Evolutionary conservation across 257 asterid species (phyloP), one percentile per base, ranked within the genome.

Genomic region (Fraxinus cuspidata): DNA sequence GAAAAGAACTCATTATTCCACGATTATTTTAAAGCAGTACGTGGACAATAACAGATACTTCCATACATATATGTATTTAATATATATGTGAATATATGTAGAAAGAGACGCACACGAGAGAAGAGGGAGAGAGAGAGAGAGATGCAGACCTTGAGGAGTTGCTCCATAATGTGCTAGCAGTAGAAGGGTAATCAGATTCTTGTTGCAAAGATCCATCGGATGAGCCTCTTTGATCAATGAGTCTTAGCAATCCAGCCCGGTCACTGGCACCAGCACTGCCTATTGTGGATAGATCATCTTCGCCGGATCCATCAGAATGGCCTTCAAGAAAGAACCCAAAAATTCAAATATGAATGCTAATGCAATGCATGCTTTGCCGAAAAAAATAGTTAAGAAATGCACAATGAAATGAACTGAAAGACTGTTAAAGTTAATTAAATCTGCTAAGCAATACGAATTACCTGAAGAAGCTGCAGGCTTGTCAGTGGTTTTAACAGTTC

Each of bases 391-490:
- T n/a, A n/a, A n/a, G n/a, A 32, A 37, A 65, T 47, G 21, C n/a
- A 47, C 21, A 47, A 47, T 16, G 58, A 47, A 47, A 47, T 47
- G 53, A 47, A 47, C 56, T 15, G n/a, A 13, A n/a, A 47, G n/a
- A 47, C 56, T 47, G 56, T 15, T 47, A 64, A 68, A 49, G 40
- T 32, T 68, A 63, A 75, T 35, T 70, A 80, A 34, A 38, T 72
- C 80, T 73, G 68, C 27, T 53, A 56, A 76, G 75, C 83, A 84
- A 79, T 73, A 79, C 73, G 81, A 76, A 74, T 82, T 88, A 94
- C 98, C 98, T 86, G 98, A 92, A 81, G 98, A 94, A 85, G 88
- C 97, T 70, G 98, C 96, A 47, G 97, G 94, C 75, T 88, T 92
- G 91, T 92, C 98, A 79, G 98, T 94, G 38, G 98, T 92, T 81